Evolutionary conservation across 1,284 basidiomycete species (phyloP).

Genomic region (Leccinum glutinopallens): DNA sequence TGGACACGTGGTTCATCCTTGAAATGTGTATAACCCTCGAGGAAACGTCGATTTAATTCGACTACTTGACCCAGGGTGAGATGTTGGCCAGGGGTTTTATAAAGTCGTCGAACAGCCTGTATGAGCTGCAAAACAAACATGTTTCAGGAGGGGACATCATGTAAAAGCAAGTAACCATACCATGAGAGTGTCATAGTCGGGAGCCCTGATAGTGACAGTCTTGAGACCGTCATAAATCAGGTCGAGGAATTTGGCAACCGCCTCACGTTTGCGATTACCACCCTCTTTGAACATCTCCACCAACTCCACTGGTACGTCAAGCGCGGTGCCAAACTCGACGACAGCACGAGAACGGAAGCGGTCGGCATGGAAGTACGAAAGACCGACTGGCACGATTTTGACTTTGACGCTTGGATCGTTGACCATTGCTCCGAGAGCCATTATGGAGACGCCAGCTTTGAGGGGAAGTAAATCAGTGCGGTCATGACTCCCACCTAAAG

Average conservation of each 20-base stretch:
- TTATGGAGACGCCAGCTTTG: conserved; percentile 94
- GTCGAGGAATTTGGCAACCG: conserved; percentile 88
- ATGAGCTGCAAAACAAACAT: conserved; percentile 61
- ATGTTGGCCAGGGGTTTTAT: conserved; percentile 94
- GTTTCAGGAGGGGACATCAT: conserved; percentile 8
- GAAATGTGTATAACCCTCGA: conserved; percentile 93
- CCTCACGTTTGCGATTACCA: conserved; percentile 87
- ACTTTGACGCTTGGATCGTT: conserved; percentile 86
- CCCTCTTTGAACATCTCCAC: conserved; percentile 92
- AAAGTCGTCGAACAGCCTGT: conserved; percentile 93
- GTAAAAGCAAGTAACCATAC: conserved; percentile 41
- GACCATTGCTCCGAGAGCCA: conserved; percentile 98
- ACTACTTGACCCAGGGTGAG: conserved; percentile 96
- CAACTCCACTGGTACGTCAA: conserved; percentile 86
- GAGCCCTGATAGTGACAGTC: conserved; percentile 94
- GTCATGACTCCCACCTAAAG: conserved; percentile 91
- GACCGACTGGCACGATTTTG: conserved; percentile 91
- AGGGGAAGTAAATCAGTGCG: conserved; percentile 92
- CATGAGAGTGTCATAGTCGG: conserved; percentile 99
- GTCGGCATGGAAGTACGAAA: conserved; percentile 96
- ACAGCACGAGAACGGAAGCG: conserved; percentile 95
- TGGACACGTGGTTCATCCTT: conserved; percentile 92
- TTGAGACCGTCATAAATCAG: conserved; percentile 96
- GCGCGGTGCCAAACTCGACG: conserved; percentile 92
- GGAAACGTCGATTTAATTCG: conserved; percentile 92